These are phyloP conservation scores for Trichoderma citrinoviride DNA, from an alignment of 2,329 filamentous ascomycete genomes.

Conservation along the genomic window DNA sequence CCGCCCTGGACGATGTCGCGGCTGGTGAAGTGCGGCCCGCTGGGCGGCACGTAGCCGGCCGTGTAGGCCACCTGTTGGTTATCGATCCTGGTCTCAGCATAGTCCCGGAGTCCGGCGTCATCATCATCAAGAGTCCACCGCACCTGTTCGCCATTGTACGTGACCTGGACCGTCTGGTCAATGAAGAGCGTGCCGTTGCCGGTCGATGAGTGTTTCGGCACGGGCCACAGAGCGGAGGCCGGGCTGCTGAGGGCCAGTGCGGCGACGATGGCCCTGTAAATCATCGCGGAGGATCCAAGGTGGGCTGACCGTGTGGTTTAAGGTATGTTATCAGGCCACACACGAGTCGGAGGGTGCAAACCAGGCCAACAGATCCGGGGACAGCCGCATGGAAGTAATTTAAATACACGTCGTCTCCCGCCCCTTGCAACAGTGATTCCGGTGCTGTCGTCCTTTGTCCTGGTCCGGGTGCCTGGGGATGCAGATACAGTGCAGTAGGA, in stretches of 20 bases:
- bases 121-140: conserved; percentile 5
- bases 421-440: not conserved
- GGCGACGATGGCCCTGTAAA: conserved; percentile 10
- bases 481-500: not conserved
- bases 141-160: conserved; percentile 51
- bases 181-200: conserved; percentile 56
- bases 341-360: not conserved
- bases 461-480: not conserved
- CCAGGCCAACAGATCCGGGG: not conserved
- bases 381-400: not conserved
- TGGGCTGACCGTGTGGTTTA: not conserved
- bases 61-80: conserved; percentile 47
- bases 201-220: conserved; percentile 49
- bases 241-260: conserved; percentile 22
- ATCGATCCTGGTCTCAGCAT: conserved; percentile 18
- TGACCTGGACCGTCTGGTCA: conserved; percentile 49
- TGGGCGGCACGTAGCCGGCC: conserved; percentile 42
- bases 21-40: conserved; percentile 45
- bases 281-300: not conserved
- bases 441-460: not conserved
- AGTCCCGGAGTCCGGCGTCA: not conserved
- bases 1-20: conserved; percentile 55
- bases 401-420: conserved; percentile 2
- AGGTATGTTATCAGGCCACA: conserved; percentile 7
- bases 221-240: conserved; percentile 57